These are phyloP conservation scores for Xylariaceae sp. DNA, from an alignment of 2,329 filamentous ascomycete genomes.

Conservation along the genomic window DNA sequence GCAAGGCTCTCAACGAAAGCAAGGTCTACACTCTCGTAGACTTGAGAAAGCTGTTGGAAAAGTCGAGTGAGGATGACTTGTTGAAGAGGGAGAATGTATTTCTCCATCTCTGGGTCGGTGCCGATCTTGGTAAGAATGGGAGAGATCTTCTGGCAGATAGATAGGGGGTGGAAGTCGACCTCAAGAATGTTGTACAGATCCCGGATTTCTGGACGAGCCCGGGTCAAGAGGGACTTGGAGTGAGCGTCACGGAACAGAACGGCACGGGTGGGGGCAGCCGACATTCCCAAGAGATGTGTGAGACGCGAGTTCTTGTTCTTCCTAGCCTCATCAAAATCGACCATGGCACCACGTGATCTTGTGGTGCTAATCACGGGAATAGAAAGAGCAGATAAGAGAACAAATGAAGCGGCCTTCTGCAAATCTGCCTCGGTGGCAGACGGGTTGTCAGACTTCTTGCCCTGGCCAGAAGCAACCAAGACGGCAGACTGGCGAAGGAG, in stretches of 20 bases:
- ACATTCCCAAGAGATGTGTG: slow-evolving; percentile 93
- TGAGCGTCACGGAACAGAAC: slow-evolving; percentile 93
- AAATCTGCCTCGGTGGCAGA: slow-evolving; percentile 84
- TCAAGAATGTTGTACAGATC: slow-evolving; percentile 98
- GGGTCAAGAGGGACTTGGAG: slow-evolving; percentile 90
- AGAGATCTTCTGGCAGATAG: slow-evolving; percentile 98
- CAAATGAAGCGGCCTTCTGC: slow-evolving; percentile 91
- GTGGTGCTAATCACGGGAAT: slow-evolving; percentile 99
- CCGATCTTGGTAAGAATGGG: slow-evolving; percentile 93
- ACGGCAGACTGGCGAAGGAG: slow-evolving; percentile 87
- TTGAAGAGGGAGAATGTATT: slow-evolving; percentile 91
- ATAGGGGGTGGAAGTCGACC: slow-evolving; percentile 97
- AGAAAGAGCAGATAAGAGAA: slow-evolving; percentile 89
- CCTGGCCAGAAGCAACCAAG: slow-evolving; percentile 76
- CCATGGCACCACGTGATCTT: slow-evolving; percentile 88
- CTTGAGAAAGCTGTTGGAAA: slow-evolving; percentile 98
- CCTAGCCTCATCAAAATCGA: slow-evolving; percentile 93
- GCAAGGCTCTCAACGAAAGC: slow-evolving; percentile 90
- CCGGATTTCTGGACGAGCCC: slow-evolving; percentile 88
- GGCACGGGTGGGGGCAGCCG: slow-evolving; percentile 78
- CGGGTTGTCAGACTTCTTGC: slow-evolving; percentile 92
- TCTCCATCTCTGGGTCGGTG: slow-evolving; percentile 90
- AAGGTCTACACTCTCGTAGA: slow-evolving; percentile 96
- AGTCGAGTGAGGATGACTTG: slow-evolving; percentile 97
- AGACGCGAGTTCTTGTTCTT: slow-evolving; percentile 99